Evolutionary conservation across 331 rosid species (phyloP).

Genomic region (Malus hybrid): DNA sequence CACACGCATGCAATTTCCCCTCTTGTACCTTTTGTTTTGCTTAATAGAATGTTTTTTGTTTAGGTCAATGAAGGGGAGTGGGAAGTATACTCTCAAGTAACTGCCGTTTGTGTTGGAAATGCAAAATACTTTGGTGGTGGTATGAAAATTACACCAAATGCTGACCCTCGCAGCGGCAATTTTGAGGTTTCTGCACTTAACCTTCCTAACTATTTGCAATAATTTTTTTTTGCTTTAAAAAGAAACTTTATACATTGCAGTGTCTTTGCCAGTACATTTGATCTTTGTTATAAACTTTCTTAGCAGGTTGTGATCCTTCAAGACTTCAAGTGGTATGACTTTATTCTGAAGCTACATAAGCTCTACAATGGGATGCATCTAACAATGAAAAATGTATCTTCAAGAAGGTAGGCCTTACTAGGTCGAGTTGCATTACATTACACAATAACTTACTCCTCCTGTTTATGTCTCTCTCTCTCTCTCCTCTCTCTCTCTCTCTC

Average conservation of each 20-base stretch:
- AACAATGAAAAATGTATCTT: slow-evolving; percentile 62
- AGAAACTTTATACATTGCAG: background rate
- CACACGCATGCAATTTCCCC: no score
- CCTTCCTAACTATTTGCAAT: background rate
- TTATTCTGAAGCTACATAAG: slow-evolving; percentile 59
- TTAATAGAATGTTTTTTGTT: slow-evolving; percentile 8
- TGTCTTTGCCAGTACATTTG: background rate
- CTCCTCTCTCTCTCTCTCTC: background rate
- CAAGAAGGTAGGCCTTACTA: slow-evolving; percentile 48
- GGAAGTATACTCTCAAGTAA: slow-evolving; percentile 65
- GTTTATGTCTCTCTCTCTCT: background rate
- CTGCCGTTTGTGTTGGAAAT: slow-evolving; percentile 83
- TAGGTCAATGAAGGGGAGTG: slow-evolving; percentile 82
- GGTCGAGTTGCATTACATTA: background rate
- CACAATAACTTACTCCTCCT: background rate
- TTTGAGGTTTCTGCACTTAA: slow-evolving; percentile 43
- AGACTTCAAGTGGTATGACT: slow-evolving; percentile 88
- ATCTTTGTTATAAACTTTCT: background rate
- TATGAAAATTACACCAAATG: slow-evolving; percentile 87
- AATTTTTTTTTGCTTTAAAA: background rate
- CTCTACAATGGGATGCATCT: slow-evolving; percentile 84
- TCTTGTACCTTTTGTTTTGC: background rate
- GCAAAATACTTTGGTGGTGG: slow-evolving; percentile 96
- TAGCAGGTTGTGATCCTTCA: slow-evolving; percentile 81
- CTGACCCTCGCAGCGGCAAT: slow-evolving; percentile 55